Evolutionary conservation across 192 early-diverging fungal genomes (phyloP).

Genomic region (Entomortierella beljakovae): DNA sequence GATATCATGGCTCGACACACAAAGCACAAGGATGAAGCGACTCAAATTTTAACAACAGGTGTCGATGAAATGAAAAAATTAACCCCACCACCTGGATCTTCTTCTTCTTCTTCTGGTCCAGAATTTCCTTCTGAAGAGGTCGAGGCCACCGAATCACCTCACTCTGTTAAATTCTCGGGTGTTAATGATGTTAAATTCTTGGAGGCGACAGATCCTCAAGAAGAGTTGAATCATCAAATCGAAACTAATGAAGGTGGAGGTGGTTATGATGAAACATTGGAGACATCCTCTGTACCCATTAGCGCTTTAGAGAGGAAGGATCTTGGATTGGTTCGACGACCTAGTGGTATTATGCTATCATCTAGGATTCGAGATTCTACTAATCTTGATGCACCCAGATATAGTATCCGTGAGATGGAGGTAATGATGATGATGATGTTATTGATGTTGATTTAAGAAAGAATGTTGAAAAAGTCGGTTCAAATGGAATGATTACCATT

Average conservation of each 20-base stretch:
- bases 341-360: constrained; percentile 42
- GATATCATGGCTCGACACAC: constrained; percentile 20
- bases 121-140: background rate
- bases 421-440: no score
- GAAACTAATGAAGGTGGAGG: background rate
- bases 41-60: background rate
- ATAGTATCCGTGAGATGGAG: constrained; percentile 54
- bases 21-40: constrained; percentile 15
- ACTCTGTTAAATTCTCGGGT: constrained; percentile 23
- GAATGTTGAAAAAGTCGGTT: background rate
- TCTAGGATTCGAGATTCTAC: constrained; percentile 52
- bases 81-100: background rate
- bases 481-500: background rate
- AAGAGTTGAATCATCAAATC: background rate
- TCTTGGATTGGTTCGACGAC: constrained; percentile 17
- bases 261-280: background rate
- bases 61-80: constrained; percentile 14
- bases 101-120: background rate
- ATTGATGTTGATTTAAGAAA: no score
- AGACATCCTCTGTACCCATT: background rate
- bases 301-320: constrained; percentile 14
- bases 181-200: constrained; percentile 18
- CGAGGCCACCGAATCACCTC: constrained; percentile 2
- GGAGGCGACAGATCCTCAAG: background rate
- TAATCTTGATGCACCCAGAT: constrained; percentile 48